Percentiles rank a stretch among this genome's conserved stretches.
phyloP scores from a whole-genome alignment of 768 basidiomycete species.

The Boletus sensibilis region DNA sequence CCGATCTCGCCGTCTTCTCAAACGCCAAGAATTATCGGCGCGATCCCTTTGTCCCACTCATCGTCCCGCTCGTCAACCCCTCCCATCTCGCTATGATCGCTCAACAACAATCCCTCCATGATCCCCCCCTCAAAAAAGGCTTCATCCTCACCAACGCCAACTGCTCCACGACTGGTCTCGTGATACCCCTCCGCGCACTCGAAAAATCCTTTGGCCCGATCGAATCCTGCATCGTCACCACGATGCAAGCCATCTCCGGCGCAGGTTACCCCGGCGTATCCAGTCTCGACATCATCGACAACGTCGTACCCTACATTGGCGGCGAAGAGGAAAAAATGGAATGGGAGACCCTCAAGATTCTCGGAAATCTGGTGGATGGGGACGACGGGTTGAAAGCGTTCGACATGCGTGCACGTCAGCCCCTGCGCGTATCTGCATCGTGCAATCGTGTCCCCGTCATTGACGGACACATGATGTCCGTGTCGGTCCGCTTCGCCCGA shows the following conservation, averaged over 20 bases:
- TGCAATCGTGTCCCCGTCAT: conserved; percentile 96
- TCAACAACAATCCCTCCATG: conserved; percentile 72
- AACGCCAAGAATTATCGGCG: conserved; percentile 96
- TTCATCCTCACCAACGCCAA: conserved; percentile 99
- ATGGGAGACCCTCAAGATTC: conserved; percentile 97
- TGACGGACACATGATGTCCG: conserved; percentile 91
- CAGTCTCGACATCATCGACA: conserved; percentile 89
- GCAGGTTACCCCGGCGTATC: conserved; percentile 96
- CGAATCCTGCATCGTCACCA: conserved; percentile 87
- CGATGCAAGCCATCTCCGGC: conserved; percentile 97
- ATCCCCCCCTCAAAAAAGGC: conserved; percentile 70
- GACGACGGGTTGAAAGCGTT: conserved; percentile 62
- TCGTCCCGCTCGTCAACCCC: conserved; percentile 95
- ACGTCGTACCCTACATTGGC: conserved; percentile 90
- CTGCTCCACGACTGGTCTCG: conserved; percentile 92
- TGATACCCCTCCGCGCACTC: conserved; percentile 87
- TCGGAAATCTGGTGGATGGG: conserved; percentile 70
- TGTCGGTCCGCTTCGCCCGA: conserved; percentile 79
- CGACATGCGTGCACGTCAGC: conserved; percentile 79
- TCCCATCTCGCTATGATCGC: conserved; percentile 79
- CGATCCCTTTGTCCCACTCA: conserved; percentile 89
- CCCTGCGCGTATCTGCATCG: conserved; percentile 86
- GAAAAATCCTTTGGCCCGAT: conserved; percentile 93
- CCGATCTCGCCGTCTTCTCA: conserved; percentile 91
- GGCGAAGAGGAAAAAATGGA: conserved; percentile 99